Evolutionary conservation across 306 rosid genomes (phyloP), one percentile per base, ranked within the genome.

Genomic region (Lathyrus oleraceus): DNA sequence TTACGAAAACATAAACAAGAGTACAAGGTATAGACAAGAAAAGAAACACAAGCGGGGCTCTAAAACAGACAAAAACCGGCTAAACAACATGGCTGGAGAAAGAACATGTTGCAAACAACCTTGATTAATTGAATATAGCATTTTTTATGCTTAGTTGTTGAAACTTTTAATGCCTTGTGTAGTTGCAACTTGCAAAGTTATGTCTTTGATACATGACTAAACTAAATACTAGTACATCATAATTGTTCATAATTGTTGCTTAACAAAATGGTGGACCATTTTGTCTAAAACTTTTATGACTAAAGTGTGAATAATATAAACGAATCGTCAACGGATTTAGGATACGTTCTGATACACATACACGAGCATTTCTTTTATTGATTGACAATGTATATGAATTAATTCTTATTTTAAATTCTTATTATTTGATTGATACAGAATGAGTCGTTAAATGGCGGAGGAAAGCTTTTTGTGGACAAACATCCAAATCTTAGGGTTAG

Each of bases 401-500:
- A 52, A 10, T 20, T 52, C 27, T 1, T 10, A 52, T 19, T 21
- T 53, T 20, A 52, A 10, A 56, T 14, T 39, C 19, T 53, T 40
- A 70, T 4, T 54, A 36, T 61, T 72, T 58, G 39, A 66, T 9
- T 67, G 69, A 68, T 62, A 69, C 79, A 95, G 99, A 95, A 95
- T 45, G 99, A 95, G 84, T 73, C 96, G 2, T 82, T 91, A 35
- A 95, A 95, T 15, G 97, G 97, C 10, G 97, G 96, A 32, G 99
- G 99, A 71, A 95, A 94, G 45, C 91, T 95, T 14, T 95, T 95
- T 61, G 99, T 95, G 35, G 88, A 86, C 81, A 95, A 95, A 84
- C 99, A 85, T 47, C 96, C 96, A 17, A 77, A 95, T 64, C 96
- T 91, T 3, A 82, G 78, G 78, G 99, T 91, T 53, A 71, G 99